Conservation (phyloP, 176 grass and related monocot genomes). For the Lolium perenne region DNA sequence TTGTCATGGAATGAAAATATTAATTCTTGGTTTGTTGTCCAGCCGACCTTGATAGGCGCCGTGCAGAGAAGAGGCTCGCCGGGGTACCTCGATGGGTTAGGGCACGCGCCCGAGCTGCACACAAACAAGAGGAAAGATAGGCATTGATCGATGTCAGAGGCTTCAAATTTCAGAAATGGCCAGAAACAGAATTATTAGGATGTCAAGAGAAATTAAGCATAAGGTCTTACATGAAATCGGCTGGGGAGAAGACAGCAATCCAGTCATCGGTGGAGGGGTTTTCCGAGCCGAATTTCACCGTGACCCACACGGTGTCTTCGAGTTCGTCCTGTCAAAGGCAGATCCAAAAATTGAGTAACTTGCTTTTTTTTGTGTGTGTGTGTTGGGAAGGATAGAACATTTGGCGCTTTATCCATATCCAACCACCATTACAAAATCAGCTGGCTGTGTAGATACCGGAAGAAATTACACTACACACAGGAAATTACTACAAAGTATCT, state of each 20-base stretch:
- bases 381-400: not conserved
- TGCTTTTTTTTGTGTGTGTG: not conserved
- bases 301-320: conserved; percentile 72
- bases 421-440: not conserved
- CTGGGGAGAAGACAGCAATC: conserved; percentile 88
- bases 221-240: conserved; percentile 62
- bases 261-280: conserved; percentile 64
- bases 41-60: conserved; percentile 79
- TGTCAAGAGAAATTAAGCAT: not conserved
- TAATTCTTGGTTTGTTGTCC: not conserved
- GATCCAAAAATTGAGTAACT: not conserved
- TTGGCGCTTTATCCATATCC: not conserved
- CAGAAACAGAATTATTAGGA: not conserved
- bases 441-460: not conserved
- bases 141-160: not conserved
- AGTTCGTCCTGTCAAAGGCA: conserved; percentile 48
- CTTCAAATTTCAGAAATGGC: not conserved
- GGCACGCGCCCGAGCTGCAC: conserved; percentile 60
- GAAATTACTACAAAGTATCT: no score
- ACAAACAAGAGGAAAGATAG: not conserved
- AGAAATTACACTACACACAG: no score
- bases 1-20: not conserved
- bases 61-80: conserved; percentile 74
- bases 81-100: conserved; percentile 46
- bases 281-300: conserved; percentile 49